A percentile compares a stretch with the other conserved stretches of the same genome.
phyloP scores from a whole-genome alignment of 768 basidiomycete genomes.

The Ephemerocybe angulata region DNA sequence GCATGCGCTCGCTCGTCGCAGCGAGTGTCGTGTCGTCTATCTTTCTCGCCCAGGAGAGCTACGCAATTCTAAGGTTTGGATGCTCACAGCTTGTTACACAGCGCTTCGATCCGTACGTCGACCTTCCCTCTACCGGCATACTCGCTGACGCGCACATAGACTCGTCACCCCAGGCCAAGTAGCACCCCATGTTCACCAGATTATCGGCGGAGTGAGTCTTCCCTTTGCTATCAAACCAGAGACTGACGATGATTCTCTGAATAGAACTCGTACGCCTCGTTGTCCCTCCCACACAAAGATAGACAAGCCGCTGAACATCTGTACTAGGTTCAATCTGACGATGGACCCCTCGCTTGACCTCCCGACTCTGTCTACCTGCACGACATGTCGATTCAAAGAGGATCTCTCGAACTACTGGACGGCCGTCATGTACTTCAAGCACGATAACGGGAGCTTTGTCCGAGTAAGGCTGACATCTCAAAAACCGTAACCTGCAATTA shows the following conservation, averaged over 20 bases:
- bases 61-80: constrained; percentile 2
- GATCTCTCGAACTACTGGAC: constrained; percentile 9
- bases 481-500: no score
- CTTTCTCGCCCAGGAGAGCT: neutral
- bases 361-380: neutral
- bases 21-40: neutral
- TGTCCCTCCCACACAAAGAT: neutral
- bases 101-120: neutral
- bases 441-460: neutral
- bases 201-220: constrained; percentile 3
- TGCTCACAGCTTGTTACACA: constrained; percentile 1
- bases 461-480: no score
- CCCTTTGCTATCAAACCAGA: neutral
- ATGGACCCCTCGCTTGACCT: neutral
- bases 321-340: neutral
- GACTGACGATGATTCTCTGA: neutral
- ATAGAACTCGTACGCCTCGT: neutral
- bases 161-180: constrained; percentile 2
- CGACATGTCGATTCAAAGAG: constrained; percentile 5
- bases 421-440: constrained; percentile 4
- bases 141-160: neutral
- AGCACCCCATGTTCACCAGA: constrained; percentile 3
- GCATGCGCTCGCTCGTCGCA: neutral
- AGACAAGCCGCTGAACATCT: neutral
- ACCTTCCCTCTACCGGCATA: no score